phyloP scores from a whole-genome alignment of 352 stramenopile genomes.

The Phytophthora citricola region DNA sequence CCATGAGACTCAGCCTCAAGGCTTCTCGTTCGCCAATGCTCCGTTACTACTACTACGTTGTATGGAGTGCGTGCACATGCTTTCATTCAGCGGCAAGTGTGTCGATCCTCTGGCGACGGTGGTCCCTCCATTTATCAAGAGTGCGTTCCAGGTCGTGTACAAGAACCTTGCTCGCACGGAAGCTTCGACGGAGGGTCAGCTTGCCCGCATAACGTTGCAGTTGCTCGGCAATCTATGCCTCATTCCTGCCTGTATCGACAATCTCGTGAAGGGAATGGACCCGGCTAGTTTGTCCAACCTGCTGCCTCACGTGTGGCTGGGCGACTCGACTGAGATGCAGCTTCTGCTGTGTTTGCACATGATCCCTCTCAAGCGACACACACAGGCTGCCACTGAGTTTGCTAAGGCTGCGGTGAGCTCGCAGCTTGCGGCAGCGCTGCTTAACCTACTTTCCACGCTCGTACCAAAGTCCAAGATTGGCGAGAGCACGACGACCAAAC shows the following conservation, averaged over 20 bases:
- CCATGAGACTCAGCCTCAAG: constrained; percentile 81
- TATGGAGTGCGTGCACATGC: constrained; percentile 87
- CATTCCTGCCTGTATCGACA: constrained; percentile 88
- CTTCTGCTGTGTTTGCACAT: constrained; percentile 87
- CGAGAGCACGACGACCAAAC: constrained; percentile 83
- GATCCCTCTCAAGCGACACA: constrained; percentile 90
- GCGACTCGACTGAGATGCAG: constrained; percentile 84
- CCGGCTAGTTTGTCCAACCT: constrained; percentile 71
- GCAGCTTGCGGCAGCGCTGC: constrained; percentile 76
- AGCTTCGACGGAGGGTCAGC: constrained; percentile 80
- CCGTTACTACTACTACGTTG: constrained; percentile 83
- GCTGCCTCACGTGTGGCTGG: constrained; percentile 79
- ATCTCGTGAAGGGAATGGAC: constrained; percentile 89
- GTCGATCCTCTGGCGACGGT: constrained; percentile 76
- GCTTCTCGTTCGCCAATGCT: constrained; percentile 79
- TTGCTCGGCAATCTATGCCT: constrained; percentile 87
- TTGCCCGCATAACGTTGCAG: constrained; percentile 82
- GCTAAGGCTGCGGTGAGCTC: constrained; percentile 82
- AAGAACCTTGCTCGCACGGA: constrained; percentile 80
- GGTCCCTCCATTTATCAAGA: constrained; percentile 87
- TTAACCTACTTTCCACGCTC: constrained; percentile 83
- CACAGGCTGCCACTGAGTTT: constrained; percentile 85
- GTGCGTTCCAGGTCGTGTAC: constrained; percentile 86
- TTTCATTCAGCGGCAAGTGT: constrained; percentile 88
- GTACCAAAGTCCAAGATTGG: constrained; percentile 84